Evolutionary conservation across 768 basidiomycete genomes (phyloP).

Genomic region (Inosperma sp.): DNA sequence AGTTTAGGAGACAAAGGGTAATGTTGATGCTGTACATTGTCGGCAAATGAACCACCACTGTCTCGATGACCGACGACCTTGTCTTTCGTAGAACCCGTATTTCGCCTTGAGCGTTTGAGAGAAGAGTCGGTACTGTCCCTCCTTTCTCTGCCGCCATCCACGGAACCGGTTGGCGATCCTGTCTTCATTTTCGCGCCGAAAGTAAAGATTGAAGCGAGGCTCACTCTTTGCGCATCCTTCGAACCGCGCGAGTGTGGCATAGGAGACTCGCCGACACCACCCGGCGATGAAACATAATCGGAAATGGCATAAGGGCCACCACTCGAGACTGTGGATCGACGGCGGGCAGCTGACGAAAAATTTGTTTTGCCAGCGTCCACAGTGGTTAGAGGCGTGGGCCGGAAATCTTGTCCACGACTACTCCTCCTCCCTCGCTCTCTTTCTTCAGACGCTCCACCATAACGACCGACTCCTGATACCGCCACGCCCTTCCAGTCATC

Average conservation of each 20-base stretch:
- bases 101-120: no score
- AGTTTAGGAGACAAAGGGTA: no score
- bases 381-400: slow-evolving; percentile 34
- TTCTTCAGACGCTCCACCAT: slow-evolving; percentile 10
- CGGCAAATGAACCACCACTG: no score
- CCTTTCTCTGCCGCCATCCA: neutral
- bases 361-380: slow-evolving; percentile 35
- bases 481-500: slow-evolving; percentile 1
- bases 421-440: slow-evolving; percentile 22
- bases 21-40: no score
- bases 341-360: slow-evolving; percentile 22
- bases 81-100: no score
- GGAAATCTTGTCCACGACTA: slow-evolving; percentile 15
- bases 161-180: neutral
- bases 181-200: slow-evolving; percentile 30
- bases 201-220: slow-evolving; percentile 50
- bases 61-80: no score
- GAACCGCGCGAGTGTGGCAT: slow-evolving; percentile 27
- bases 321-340: slow-evolving; percentile 36
- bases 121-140: neutral
- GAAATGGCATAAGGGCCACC: slow-evolving; percentile 32
- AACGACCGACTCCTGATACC: slow-evolving; percentile 3
- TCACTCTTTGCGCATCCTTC: slow-evolving; percentile 40
- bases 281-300: slow-evolving; percentile 41
- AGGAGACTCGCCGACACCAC: slow-evolving; percentile 68